Conservation (phyloP, 495 filamentous ascomycete species). For the Neurospora africana region DNA sequence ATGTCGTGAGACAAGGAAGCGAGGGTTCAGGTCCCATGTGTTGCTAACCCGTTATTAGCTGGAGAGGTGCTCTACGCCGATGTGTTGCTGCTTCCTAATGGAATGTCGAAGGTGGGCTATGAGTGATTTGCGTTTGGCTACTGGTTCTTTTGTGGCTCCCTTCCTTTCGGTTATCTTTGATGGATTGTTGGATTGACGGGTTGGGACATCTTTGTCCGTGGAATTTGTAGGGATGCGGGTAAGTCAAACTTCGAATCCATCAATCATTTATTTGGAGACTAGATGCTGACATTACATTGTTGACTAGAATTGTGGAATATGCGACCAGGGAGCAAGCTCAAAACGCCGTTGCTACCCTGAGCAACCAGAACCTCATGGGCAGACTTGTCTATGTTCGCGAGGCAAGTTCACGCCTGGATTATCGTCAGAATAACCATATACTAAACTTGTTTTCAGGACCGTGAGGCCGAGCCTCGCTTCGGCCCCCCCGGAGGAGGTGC, state of each 20-base stretch:
- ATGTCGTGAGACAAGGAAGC: constrained; percentile 26
- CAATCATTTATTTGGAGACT: background rate
- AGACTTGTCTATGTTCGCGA: constrained; percentile 97
- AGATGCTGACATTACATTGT: constrained; percentile 7
- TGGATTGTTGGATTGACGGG: constrained; percentile 99
- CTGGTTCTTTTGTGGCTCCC: constrained; percentile 64
- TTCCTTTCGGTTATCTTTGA: constrained; percentile 64
- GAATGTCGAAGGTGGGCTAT: constrained; percentile 99
- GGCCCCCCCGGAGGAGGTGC: constrained; percentile 47
- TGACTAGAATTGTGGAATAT: constrained; percentile 96
- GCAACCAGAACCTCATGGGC: constrained; percentile 97
- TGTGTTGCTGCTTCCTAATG: constrained; percentile 98
- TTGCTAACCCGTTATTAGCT: constrained; percentile 45
- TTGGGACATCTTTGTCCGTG: constrained; percentile 73
- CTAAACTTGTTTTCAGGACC: constrained; percentile 49
- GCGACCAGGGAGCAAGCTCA: constrained; percentile 98
- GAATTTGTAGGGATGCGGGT: constrained; percentile 99
- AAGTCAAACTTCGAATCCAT: constrained; percentile 30
- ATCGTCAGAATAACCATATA: background rate
- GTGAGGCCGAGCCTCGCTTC: constrained; percentile 92
- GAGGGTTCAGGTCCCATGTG: constrained; percentile 4
- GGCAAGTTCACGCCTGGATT: constrained; percentile 41
- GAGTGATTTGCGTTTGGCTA: constrained; percentile 54
- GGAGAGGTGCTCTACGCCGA: constrained; percentile 99
- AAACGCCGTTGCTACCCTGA: constrained; percentile 92